Conservation (phyloP, 352 stramenopile genomes). For the Phytophthora sp. region DNA sequence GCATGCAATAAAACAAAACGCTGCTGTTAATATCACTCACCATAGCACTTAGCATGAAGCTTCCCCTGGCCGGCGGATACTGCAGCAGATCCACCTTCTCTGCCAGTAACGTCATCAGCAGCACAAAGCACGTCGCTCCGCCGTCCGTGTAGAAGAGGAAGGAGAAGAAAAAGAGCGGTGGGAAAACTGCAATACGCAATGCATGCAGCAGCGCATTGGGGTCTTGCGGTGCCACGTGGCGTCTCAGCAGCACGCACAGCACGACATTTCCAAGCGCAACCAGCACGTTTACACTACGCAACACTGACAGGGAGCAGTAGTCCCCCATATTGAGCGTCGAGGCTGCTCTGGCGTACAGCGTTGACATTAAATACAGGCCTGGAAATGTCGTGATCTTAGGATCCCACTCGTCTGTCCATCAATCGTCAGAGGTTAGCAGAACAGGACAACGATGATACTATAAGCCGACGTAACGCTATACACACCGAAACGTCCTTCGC, state of each 20-base stretch:
- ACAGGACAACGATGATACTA: background rate
- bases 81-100: conserved; percentile 54
- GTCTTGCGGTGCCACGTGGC: conserved; percentile 47
- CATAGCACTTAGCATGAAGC: conserved; percentile 67
- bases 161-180: conserved; percentile 87
- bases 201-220: conserved; percentile 66
- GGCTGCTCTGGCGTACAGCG: conserved; percentile 41
- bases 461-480: background rate
- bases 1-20: background rate
- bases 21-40: conserved; percentile 31
- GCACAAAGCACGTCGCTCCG: conserved; percentile 87
- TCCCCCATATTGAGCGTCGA: conserved; percentile 17
- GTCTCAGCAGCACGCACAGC: conserved; percentile 58
- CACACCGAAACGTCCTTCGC: conserved; percentile 66
- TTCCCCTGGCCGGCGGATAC: conserved; percentile 37
- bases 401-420: conserved; percentile 78
- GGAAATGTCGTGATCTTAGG: conserved; percentile 94
- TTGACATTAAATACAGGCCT: conserved; percentile 80
- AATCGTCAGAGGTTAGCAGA: conserved; percentile 2
- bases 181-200: conserved; percentile 76
- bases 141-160: conserved; percentile 93
- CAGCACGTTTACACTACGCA: conserved; percentile 83
- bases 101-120: conserved; percentile 82
- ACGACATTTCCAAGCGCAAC: conserved; percentile 70
- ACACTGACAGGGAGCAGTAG: conserved; percentile 65